These are phyloP conservation scores for Nadsonia starkeyi-henricii DNA, from an alignment of 1,139 yeast genomes.

Conservation along the genomic window DNA sequence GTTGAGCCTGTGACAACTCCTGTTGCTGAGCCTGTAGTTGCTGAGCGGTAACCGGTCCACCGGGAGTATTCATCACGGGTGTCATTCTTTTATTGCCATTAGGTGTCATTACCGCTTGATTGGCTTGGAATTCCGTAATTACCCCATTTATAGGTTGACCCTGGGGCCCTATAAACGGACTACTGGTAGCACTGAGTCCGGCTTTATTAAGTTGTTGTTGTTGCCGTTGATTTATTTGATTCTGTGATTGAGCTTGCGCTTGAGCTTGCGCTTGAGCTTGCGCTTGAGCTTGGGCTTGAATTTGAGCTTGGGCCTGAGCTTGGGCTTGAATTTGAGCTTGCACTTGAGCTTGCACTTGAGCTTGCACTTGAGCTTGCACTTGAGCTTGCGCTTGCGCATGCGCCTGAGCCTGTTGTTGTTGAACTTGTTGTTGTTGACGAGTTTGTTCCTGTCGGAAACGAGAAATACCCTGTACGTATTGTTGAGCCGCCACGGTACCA, in stretches of 20 bases:
- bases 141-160: no score
- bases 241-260: constrained; percentile 9
- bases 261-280: constrained; percentile 1
- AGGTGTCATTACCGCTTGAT: no score
- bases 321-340: constrained; percentile 11
- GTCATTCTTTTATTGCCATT: no score
- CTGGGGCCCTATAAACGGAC: no score
- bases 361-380: constrained; percentile 16
- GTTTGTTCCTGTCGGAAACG: constrained; percentile 43
- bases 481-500: constrained; percentile 49
- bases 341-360: constrained; percentile 12
- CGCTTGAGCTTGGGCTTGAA: constrained; percentile 7
- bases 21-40: neutral
- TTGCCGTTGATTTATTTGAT: constrained; percentile 9
- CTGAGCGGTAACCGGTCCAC: no score
- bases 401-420: constrained; percentile 10
- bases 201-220: constrained; percentile 12
- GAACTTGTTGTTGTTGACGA: constrained; percentile 18
- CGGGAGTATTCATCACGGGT: no score
- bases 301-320: constrained; percentile 7
- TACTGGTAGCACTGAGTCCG: neutral
- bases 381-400: constrained; percentile 17
- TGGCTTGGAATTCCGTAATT: no score
- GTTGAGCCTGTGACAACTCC: neutral
- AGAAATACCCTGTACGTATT: constrained; percentile 46